Evolutionary conservation across 768 basidiomycete species (phyloP).

Genomic region (Leucosporidium scottii): DNA sequence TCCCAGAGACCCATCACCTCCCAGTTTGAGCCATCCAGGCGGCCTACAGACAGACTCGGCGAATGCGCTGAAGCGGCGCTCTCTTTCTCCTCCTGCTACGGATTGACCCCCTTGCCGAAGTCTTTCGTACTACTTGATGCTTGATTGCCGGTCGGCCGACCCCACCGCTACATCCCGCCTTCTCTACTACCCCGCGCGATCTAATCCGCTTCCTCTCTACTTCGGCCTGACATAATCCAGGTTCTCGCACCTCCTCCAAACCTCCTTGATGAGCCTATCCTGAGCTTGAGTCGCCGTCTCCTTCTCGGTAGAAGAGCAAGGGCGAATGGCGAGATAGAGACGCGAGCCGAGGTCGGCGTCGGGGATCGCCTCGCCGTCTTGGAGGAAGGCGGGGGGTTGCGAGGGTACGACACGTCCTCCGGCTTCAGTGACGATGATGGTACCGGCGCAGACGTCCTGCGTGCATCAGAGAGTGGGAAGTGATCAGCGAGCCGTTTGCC

Average conservation of each 20-base stretch:
- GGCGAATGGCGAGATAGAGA: conserved; percentile 34
- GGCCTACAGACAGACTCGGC: no score
- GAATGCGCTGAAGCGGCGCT: no score
- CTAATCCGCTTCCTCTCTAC: conserved; percentile 1
- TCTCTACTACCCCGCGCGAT: no score
- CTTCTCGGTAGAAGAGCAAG: conserved; percentile 17
- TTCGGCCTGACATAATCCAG: conserved; percentile 33
- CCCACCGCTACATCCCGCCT: no score
- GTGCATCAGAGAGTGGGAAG: background rate
- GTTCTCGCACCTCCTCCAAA: conserved; percentile 27
- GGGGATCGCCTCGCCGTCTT: conserved; percentile 7
- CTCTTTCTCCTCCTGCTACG: no score
- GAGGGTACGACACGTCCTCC: conserved; percentile 32
- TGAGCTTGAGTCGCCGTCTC: conserved; percentile 29
- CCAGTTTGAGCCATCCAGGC: no score
- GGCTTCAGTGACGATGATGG: conserved; percentile 23
- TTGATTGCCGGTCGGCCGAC: no score
- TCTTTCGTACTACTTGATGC: no score
- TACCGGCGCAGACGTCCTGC: conserved; percentile 32
- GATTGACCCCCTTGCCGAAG: no score
- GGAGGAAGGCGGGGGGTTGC: conserved; percentile 11
- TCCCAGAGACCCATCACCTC: no score
- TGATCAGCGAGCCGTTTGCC: background rate
- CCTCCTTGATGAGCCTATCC: conserved; percentile 28
- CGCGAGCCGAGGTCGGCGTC: conserved; percentile 32